phyloP scores from a whole-genome alignment of 192 early-diverging fungal genomes.

The Coemansia sp. region DNA sequence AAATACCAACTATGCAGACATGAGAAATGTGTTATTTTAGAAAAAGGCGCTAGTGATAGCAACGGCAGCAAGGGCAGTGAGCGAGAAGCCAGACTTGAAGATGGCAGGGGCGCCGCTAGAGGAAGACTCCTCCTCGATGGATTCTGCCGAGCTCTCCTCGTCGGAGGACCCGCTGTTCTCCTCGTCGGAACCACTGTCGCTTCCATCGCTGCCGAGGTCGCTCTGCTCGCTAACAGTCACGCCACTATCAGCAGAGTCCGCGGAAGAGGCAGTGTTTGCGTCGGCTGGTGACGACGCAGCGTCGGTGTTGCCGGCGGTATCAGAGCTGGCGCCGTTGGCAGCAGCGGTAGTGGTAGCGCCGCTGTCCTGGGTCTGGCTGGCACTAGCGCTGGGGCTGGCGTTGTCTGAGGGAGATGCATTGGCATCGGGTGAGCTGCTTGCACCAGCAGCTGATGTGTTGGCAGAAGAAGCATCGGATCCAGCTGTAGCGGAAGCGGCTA shows the following conservation, averaged over 20 bases:
- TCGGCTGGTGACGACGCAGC: neutral
- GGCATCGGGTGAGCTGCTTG: neutral
- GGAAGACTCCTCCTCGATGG: slow-evolving; percentile 6
- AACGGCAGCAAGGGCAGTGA: slow-evolving; percentile 12
- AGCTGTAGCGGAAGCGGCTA: neutral
- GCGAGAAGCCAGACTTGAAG: slow-evolving; percentile 6
- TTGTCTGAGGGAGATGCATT: neutral
- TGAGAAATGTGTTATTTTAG: neutral
- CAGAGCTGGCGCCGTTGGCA: neutral
- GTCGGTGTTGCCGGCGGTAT: slow-evolving; percentile 5
- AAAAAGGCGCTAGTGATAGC: slow-evolving; percentile 19
- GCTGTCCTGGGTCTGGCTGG: too few species aligned
- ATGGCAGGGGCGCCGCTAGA: slow-evolving; percentile 7
- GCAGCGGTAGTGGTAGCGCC: neutral
- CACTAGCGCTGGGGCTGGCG: neutral
- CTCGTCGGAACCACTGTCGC: neutral
- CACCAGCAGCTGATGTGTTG: neutral
- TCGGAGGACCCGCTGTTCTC: slow-evolving; percentile 1
- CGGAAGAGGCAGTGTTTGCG: neutral
- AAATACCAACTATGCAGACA: neutral
- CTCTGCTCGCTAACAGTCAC: slow-evolving; percentile 1
- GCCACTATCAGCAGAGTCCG: neutral
- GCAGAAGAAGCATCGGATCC: too few species aligned
- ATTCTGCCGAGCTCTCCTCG: neutral
- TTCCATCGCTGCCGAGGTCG: neutral